Evolutionary conservation across 345 rosid species (phyloP).

Genomic region (Bruguiera gymnorhiza): DNA sequence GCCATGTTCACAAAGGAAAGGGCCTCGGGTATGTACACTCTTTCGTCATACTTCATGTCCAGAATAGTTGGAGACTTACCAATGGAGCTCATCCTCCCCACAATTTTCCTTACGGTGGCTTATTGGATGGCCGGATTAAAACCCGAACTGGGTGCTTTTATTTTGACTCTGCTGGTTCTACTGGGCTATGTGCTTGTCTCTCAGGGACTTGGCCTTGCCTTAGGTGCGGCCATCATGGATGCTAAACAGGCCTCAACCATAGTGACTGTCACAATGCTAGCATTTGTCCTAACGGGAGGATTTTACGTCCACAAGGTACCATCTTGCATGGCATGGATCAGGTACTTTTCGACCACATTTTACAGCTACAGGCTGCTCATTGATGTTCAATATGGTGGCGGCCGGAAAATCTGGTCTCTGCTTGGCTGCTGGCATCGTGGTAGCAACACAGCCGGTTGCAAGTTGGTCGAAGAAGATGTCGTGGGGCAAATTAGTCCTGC

Average conservation of each 20-base stretch:
- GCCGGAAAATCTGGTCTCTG: conserved; percentile 37
- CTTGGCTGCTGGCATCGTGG: conserved; percentile 45
- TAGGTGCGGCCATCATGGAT: conserved; percentile 90
- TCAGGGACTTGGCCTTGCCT: conserved; percentile 80
- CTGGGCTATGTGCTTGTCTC: conserved; percentile 77
- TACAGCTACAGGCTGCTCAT: conserved; percentile 69
- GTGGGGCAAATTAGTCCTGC: conserved; percentile 53
- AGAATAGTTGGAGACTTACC: conserved; percentile 76
- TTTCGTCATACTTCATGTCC: conserved; percentile 89
- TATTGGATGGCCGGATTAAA: conserved; percentile 89
- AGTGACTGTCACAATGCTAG: conserved; percentile 84
- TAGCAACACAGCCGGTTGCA: conserved; percentile 37
- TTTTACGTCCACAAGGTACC: conserved; percentile 87
- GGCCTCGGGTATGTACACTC: conserved; percentile 86
- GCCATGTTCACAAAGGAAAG: conserved; percentile 69
- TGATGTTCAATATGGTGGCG: conserved; percentile 59
- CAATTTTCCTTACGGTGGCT: conserved; percentile 51
- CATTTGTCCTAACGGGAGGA: conserved; percentile 82
- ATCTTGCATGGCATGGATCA: conserved; percentile 66
- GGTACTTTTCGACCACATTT: conserved; percentile 74
- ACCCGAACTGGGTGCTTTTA: conserved; percentile 48
- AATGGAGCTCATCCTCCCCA: conserved; percentile 88
- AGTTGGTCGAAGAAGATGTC: conserved; percentile 62
- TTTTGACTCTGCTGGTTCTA: conserved; percentile 52
- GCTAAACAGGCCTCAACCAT: conserved; percentile 88